phyloP scores from a whole-genome alignment of 148 eudicot genomes.

The Fagopyrum tataricum region DNA sequence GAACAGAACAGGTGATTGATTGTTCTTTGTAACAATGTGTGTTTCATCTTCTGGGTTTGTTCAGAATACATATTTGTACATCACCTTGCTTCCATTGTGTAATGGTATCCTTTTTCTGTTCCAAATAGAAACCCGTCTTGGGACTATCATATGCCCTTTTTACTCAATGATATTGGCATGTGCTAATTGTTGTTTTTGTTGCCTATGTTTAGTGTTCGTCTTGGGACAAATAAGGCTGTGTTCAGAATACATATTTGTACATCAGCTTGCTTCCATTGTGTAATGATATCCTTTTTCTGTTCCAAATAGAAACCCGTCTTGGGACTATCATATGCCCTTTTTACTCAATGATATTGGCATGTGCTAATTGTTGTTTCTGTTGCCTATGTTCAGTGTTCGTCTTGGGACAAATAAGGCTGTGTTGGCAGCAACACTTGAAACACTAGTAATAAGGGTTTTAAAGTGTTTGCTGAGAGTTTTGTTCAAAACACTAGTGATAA shows the following conservation, averaged over 20 bases:
- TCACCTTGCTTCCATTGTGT: neutral
- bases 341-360: neutral
- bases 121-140: slow-evolving; percentile 1
- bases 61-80: neutral
- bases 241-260: neutral
- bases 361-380: neutral
- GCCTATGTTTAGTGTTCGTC: too few relatives aligned
- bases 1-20: slow-evolving; percentile 7
- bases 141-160: neutral
- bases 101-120: neutral
- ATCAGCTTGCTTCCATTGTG: neutral
- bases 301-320: slow-evolving; percentile 3
- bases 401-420: too few relatives aligned
- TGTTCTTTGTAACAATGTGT: neutral
- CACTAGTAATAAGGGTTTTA: too few relatives aligned
- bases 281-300: neutral
- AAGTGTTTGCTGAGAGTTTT: too few relatives aligned
- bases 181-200: neutral
- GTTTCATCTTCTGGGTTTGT: slow-evolving; percentile 4
- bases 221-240: too few relatives aligned
- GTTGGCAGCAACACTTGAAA: too few relatives aligned
- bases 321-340: neutral
- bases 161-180: neutral
- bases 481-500: too few relatives aligned
- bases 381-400: too few relatives aligned